Evolutionary conservation across 805 yeast genomes (phyloP).

Genomic region (Lipomyces anomalus): DNA sequence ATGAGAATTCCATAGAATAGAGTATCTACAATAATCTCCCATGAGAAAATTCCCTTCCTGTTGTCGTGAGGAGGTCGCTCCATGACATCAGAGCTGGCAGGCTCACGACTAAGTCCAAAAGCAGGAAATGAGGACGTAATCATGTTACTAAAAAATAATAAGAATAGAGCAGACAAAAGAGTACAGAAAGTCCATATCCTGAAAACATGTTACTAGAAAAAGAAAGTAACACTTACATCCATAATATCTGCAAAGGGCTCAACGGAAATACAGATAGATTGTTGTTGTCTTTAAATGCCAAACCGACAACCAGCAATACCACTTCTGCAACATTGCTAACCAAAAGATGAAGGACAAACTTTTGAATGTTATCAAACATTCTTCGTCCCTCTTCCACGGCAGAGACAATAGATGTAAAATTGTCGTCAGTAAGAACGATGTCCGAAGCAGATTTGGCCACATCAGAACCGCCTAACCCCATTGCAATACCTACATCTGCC

Average conservation of each 20-base stretch:
- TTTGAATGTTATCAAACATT: conserved; percentile 72
- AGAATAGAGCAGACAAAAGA: too few species aligned
- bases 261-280: conserved; percentile 75
- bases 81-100: conserved; percentile 59
- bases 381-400: conserved; percentile 78
- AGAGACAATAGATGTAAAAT: conserved; percentile 70
- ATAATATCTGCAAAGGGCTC: conserved; percentile 71
- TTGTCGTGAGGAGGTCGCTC: conserved; percentile 57
- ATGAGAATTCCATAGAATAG: conserved; percentile 64
- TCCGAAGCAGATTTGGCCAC: conserved; percentile 83
- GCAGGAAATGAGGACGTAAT: conserved; percentile 79
- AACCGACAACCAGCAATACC: conserved; percentile 60
- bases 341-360: conserved; percentile 66
- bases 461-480: conserved; percentile 77
- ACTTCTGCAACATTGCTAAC: conserved; percentile 73
- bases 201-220: too few species aligned
- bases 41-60: conserved; percentile 52
- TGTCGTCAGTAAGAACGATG: conserved; percentile 69
- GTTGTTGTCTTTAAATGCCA: conserved; percentile 58
- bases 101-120: conserved; percentile 71
- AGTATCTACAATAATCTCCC: conserved; percentile 66
- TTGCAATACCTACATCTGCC: conserved; percentile 78
- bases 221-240: too few species aligned
- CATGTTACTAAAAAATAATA: conserved; percentile 41
- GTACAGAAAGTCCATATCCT: too few species aligned